Evolutionary conservation across 805 yeast genomes (phyloP), one percentile per base, ranked within the genome.

Genomic region (Candida bentonensis): DNA sequence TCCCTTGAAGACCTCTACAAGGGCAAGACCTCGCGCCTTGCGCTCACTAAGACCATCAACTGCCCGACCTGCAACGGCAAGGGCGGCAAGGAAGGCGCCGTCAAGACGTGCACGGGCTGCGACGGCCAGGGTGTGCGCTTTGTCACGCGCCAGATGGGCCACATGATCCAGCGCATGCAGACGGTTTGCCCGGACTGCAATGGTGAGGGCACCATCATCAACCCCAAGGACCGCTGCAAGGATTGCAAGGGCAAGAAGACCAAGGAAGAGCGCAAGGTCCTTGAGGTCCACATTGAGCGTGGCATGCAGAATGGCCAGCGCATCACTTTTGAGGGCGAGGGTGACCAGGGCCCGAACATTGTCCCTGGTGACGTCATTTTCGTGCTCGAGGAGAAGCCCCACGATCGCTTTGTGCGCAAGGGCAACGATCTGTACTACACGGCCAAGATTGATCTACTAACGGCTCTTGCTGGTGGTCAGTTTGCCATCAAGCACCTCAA

Each of bases 71-170:
- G 99, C 74, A 81, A 84, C 45, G 98, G 98, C 58, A 78, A 78
- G 58, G 99, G 99, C 65, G 99, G 98, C 68, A 85, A 85, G 59
- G 83, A 79, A 54, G 94, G 92, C 51, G 72, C 84, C 46, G 94
- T 88, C 52, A 82, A 82, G 70, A 78, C 78, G 57, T 92, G 99
- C 78, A 52, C 78, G 43, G 63, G 77, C 33, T 92, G 99, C 79
- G 74, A 76, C 60, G 99, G 99, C 66, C 73, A 75, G 56, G 99
- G 99, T 75, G 67, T 81, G 64, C 84, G 77, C 66, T 81, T 89
- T 53, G 82, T 87, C 53, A 85, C 96, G 44, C 83, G 95, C 71
- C 97, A 92, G 68, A 88, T 92, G 96, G 99, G 99, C 56, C 96
- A 95, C 53, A 86, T 92, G 88, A 83, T 92, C 59, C 99, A 92